These are phyloP conservation scores for Lecanosticta acicola DNA, from an alignment of 2,329 filamentous ascomycete species.

Conservation along the genomic window DNA sequence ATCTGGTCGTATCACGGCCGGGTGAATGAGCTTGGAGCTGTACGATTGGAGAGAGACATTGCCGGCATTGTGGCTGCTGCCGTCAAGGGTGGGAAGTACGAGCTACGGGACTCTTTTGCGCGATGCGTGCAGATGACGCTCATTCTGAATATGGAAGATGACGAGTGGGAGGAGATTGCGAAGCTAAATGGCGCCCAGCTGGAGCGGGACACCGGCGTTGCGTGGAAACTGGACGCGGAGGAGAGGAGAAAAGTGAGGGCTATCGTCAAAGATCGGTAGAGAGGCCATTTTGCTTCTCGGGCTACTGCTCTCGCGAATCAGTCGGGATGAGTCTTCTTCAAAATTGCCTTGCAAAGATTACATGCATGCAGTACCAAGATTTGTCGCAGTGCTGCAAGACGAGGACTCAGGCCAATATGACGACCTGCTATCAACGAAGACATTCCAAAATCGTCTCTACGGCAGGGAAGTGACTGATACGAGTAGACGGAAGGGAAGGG, in stretches of 20 bases:
- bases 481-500: no score
- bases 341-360: no score
- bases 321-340: no score
- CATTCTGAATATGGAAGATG: conserved; percentile 90
- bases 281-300: no score
- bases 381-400: no score
- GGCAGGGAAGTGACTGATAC: no score
- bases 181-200: conserved; percentile 41
- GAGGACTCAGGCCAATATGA: no score
- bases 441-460: no score
- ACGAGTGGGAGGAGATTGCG: conserved; percentile 75
- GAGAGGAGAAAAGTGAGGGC: conserved; percentile 68
- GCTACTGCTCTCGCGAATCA: no score
- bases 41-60: conserved; percentile 78
- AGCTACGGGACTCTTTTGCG: conserved; percentile 69
- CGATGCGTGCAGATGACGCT: conserved; percentile 74
- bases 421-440: no score
- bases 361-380: no score
- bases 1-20: conserved; percentile 74
- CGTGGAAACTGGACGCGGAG: conserved; percentile 66
- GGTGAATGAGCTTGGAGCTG: conserved; percentile 74
- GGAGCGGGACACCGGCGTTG: conserved; percentile 59
- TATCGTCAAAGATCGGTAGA: conserved; percentile 20
- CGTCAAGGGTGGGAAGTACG: conserved; percentile 65
- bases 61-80: conserved; percentile 65